A percentile compares a stretch with the other conserved stretches of the same genome.
phyloP scores from a whole-genome alignment of 1,139 yeast species.

The Saccharomycopsis phalli region DNA sequence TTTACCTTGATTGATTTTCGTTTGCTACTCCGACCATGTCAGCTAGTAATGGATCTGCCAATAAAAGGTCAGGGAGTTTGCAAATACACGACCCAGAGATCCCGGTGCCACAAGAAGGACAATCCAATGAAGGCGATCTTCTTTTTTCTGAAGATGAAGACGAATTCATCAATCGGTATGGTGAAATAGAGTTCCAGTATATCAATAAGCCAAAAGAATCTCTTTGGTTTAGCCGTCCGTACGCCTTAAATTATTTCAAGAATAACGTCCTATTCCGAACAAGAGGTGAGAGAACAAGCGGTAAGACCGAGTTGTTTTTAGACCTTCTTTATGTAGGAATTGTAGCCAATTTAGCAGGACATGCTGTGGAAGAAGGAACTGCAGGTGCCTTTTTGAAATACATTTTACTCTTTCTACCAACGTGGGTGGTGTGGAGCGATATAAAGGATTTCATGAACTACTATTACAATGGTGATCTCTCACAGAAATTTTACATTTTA shows the following conservation, averaged over 20 bases:
- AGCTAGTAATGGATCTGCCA: no score
- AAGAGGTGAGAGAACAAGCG: slow-evolving; percentile 43
- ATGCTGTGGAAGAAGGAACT: slow-evolving; percentile 43
- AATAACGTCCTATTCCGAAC: slow-evolving; percentile 51
- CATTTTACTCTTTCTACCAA: slow-evolving; percentile 44
- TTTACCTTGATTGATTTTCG: no score
- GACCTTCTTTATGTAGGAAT: slow-evolving; percentile 61
- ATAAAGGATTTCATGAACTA: slow-evolving; percentile 57
- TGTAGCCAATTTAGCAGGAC: slow-evolving; percentile 50
- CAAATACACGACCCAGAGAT: not conserved
- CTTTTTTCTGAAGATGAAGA: slow-evolving; percentile 29
- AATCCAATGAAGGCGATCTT: not conserved
- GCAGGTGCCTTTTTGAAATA: slow-evolving; percentile 43
- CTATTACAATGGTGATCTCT: slow-evolving; percentile 52
- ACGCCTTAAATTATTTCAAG: slow-evolving; percentile 54
- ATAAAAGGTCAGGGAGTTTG: no score
- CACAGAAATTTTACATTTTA: slow-evolving; percentile 44
- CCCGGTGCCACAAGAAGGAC: not conserved
- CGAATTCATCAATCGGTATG: slow-evolving; percentile 42
- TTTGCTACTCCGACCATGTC: no score
- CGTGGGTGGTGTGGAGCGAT: slow-evolving; percentile 59
- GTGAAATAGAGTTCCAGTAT: slow-evolving; percentile 41
- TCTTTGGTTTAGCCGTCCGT: slow-evolving; percentile 45
- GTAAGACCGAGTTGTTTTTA: slow-evolving; percentile 48
- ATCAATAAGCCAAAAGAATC: slow-evolving; percentile 37